Evolutionary conservation across 2,329 filamentous ascomycete species (phyloP), one percentile per base, ranked within the genome.

Genomic region (Polychaeton citri): DNA sequence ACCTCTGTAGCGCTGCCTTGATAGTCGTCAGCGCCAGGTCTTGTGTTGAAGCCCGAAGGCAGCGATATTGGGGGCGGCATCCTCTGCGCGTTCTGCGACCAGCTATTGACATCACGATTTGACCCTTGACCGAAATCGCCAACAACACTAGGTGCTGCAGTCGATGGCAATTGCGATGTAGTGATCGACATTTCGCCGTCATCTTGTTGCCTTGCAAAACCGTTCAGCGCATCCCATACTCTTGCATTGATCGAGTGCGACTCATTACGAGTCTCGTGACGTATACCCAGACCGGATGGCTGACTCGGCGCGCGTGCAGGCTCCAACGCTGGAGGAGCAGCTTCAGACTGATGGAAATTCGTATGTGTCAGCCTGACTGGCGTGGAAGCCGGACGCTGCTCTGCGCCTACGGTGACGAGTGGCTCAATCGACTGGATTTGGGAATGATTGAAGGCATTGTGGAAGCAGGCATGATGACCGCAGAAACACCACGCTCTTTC

Each of bases 381-480:
- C 15, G 24, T 28, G 12, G 24, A 28, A 3, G 24, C 24, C 3
- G 24, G 24, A 15, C 24, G 24, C 3, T 28, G 24, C 12, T 7
- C 24, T 10, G 15, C 24, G 24, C 12, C 24, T 28, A 15, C 24
- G 12, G n/a, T n/a, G n/a, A n/a, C n/a, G n/a, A n/a, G n/a, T n/a
- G n/a, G n/a, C n/a, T n/a, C n/a, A n/a, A n/a, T n/a, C n/a, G 24
- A 15, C 15, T 28, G 17, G 33, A 15, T 5, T 19, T 21, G 33
- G 8, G n/a, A 34, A 19, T 21, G 33, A 30, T 31, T 39, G 32
- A 37, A 37, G 20, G 19, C 34, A 17, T 57, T 47, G 53, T 74
- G 70, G 48, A 66, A 73, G 51, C 70, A 73, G 5, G 69, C 68
- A 60, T 74, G 70, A 50, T 74, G 70, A 28, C 65, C 65, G 45